phyloP scores from a whole-genome alignment of 2,329 filamentous ascomycete genomes.

The Xylariales sp. region DNA sequence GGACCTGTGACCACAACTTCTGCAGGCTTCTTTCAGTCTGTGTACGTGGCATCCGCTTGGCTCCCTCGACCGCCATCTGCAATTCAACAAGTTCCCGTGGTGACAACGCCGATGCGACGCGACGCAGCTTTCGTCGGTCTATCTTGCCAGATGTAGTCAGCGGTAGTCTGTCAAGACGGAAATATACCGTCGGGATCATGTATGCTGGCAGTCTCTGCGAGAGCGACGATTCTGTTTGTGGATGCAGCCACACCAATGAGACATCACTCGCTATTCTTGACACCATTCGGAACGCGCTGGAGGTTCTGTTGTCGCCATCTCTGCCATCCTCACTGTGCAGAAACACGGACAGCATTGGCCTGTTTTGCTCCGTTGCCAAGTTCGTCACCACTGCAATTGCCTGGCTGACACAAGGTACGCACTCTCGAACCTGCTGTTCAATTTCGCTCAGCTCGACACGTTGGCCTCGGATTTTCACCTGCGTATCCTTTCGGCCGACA shows the following conservation, averaged over 20 bases:
- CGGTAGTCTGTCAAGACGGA: background rate
- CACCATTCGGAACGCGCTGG: background rate
- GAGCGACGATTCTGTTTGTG: too few relatives aligned
- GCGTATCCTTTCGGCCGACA: background rate
- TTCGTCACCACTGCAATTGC: background rate
- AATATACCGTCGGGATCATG: background rate
- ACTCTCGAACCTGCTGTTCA: background rate
- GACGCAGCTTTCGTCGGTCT: background rate
- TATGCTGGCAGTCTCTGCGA: background rate
- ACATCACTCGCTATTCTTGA: background rate
- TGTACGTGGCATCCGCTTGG: background rate
- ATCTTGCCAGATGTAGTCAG: background rate
- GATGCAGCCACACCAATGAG: too few relatives aligned
- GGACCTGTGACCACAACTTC: background rate
- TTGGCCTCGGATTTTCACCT: constrained; percentile 1
- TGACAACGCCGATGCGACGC: background rate
- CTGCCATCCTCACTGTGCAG: too few relatives aligned
- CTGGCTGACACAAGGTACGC: background rate
- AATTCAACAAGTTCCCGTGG: background rate
- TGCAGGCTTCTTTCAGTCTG: background rate
- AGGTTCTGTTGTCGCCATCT: background rate
- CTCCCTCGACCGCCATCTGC: too few relatives aligned
- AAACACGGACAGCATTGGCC: too few relatives aligned
- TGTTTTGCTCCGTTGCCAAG: too few relatives aligned
- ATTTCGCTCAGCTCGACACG: background rate